Evolutionary conservation across 352 stramenopile genomes (phyloP).

Genomic region (Pythium utonaiense): DNA sequence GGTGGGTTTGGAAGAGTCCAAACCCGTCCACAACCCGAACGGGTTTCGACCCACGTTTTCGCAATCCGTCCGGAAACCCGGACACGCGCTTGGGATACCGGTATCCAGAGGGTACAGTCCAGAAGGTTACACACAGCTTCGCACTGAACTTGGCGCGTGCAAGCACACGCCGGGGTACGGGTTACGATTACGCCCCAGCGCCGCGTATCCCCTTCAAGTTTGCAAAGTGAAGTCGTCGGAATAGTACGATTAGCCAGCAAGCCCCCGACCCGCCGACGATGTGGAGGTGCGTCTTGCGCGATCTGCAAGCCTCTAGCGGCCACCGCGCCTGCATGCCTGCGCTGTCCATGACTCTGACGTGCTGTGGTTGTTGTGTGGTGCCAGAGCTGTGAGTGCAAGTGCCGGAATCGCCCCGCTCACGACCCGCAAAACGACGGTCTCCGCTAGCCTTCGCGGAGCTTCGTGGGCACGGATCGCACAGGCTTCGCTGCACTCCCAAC

Average conservation of each 20-base stretch:
- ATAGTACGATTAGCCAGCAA: background rate
- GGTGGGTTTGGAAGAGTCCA: background rate
- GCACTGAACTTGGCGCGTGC: background rate
- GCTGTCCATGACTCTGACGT: background rate
- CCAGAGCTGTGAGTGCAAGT: slow-evolving; percentile 14
- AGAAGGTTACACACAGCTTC: background rate
- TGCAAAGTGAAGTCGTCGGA: slow-evolving; percentile 6
- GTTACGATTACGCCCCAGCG: background rate
- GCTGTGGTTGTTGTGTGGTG: background rate
- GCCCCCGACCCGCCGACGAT: slow-evolving; percentile 3
- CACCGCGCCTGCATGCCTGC: background rate
- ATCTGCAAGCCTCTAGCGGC: background rate
- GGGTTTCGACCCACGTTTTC: background rate
- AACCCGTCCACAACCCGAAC: background rate
- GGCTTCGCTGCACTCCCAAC: slow-evolving; percentile 1
- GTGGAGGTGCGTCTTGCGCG: slow-evolving; percentile 12
- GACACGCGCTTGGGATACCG: slow-evolving; percentile 6
- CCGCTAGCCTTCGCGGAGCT: background rate
- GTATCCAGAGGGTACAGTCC: too few relatives aligned
- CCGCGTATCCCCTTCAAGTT: background rate
- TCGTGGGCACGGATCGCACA: background rate
- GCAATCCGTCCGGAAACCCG: slow-evolving; percentile 2
- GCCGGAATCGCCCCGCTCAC: slow-evolving; percentile 21
- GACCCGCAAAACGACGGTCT: slow-evolving; percentile 1
- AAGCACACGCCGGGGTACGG: background rate